A percentile compares a stretch with the other conserved stretches of the same genome.
Evolutionary conservation across 768 basidiomycete genomes (phyloP).

Genomic region (Leccinum broughii): DNA sequence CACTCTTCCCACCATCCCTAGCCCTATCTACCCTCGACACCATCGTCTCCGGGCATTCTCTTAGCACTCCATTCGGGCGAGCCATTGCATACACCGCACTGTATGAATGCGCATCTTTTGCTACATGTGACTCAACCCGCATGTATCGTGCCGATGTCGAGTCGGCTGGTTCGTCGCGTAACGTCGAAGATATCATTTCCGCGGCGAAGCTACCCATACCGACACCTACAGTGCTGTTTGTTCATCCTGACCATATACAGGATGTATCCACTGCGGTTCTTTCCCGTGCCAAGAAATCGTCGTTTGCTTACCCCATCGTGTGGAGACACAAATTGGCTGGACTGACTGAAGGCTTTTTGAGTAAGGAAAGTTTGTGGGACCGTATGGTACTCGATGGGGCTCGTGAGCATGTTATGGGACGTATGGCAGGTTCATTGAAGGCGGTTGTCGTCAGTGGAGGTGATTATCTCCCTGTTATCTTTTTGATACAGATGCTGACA

Average conservation of each 20-base stretch:
- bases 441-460: conserved; percentile 75
- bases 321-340: conserved; percentile 77
- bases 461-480: conserved; percentile 33
- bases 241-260: conserved; percentile 62
- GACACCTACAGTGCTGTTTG: conserved; percentile 78
- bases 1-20: conserved; percentile 72
- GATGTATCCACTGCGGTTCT: conserved; percentile 55
- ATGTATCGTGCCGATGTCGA: conserved; percentile 38
- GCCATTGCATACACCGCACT: conserved; percentile 78
- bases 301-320: conserved; percentile 59
- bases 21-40: conserved; percentile 72
- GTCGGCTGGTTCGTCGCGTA: conserved; percentile 19
- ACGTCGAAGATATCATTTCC: conserved; percentile 50
- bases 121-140: conserved; percentile 58
- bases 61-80: conserved; percentile 79
- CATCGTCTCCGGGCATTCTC: conserved; percentile 69
- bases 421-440: conserved; percentile 60
- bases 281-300: conserved; percentile 52
- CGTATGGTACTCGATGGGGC: conserved; percentile 71
- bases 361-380: conserved; percentile 84
- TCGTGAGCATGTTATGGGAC: conserved; percentile 58
- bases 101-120: conserved; percentile 72
- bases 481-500: neutral
- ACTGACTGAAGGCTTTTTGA: conserved; percentile 71
- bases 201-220: conserved; percentile 56